Conservation (phyloP, 306 rosid genomes). For the Lathyrus aphaca region DNA sequence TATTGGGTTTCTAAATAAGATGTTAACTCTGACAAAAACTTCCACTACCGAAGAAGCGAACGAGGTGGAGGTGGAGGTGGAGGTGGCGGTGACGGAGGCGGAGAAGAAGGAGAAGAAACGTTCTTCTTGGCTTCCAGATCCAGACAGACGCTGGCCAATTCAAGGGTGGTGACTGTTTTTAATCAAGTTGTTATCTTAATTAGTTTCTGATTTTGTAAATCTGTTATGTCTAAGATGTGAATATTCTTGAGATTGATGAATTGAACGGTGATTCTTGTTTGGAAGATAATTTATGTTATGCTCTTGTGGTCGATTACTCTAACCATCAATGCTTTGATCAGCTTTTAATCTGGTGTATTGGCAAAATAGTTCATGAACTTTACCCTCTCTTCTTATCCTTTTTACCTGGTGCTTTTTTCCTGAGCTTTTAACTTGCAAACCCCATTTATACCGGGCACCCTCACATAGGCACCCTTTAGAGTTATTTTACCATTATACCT, state of each 20-base stretch:
- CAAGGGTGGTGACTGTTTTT: slow-evolving; percentile 60
- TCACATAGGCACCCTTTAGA: no score
- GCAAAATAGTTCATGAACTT: no score
- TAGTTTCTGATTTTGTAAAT: slow-evolving; percentile 8
- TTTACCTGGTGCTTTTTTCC: no score
- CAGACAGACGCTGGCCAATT: slow-evolving; percentile 60
- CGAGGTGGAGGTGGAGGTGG: background rate
- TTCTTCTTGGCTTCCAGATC: slow-evolving; percentile 70
- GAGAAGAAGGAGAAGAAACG: slow-evolving; percentile 47
- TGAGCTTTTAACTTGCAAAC: no score
- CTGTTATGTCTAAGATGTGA: background rate
- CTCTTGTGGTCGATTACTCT: background rate
- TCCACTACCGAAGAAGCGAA: background rate
- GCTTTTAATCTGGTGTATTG: background rate
- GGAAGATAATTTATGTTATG: background rate
- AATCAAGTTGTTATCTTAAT: background rate
- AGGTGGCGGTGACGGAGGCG: slow-evolving; percentile 8
- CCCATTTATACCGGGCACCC: no score
- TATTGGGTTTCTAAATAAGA: slow-evolving; percentile 44
- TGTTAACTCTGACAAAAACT: slow-evolving; percentile 38
- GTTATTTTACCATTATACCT: no score
- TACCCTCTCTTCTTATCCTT: no score
- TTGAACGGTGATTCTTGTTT: background rate
- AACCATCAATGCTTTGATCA: background rate
- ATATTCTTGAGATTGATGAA: background rate